Conservation (phyloP, 2,329 filamentous ascomycete species). For the Tothia fuscella region DNA sequence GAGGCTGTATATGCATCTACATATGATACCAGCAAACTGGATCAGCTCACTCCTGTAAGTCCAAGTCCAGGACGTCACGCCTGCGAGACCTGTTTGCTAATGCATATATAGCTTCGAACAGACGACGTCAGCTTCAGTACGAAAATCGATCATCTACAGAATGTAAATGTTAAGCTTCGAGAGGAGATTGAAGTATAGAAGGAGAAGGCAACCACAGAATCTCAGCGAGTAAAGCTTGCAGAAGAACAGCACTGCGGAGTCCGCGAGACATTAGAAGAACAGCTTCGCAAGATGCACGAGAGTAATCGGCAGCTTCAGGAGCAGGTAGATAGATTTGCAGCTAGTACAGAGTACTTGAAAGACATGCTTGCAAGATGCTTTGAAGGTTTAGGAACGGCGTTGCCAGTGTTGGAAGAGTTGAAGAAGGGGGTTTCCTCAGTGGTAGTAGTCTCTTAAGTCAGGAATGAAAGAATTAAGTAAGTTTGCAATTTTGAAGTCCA, state of each 20-base stretch:
- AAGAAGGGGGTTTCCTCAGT: slow-evolving; percentile 6
- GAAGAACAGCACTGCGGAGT: slow-evolving; percentile 13
- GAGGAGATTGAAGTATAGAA: slow-evolving; percentile 13
- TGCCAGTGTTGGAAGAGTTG: slow-evolving; percentile 5
- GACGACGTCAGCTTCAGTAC: slow-evolving; percentile 11
- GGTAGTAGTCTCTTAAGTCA: too few relatives aligned
- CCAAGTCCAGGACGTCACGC: neutral
- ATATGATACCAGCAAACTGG: neutral
- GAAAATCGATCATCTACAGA: slow-evolving; percentile 13
- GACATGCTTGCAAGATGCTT: slow-evolving; percentile 5
- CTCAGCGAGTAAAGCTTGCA: slow-evolving; percentile 13
- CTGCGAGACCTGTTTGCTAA: neutral
- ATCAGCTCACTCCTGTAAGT: neutral
- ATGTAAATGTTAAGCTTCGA: slow-evolving; percentile 12
- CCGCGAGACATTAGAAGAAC: slow-evolving; percentile 8
- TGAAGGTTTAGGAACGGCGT: slow-evolving; percentile 5
- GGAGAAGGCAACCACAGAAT: slow-evolving; percentile 13
- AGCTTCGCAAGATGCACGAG: slow-evolving; percentile 1
- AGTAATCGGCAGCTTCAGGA: slow-evolving; percentile 6
- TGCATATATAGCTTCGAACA: neutral
- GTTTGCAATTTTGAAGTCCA: neutral
- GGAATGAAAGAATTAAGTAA: too few relatives aligned
- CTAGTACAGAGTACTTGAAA: slow-evolving; percentile 4
- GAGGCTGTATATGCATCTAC: slow-evolving; percentile 11
- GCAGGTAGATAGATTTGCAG: slow-evolving; percentile 2